These are phyloP conservation scores for Kalanchoe fedtschenkoi DNA, from an alignment of 164 flowering plant species.

Conservation along the genomic window DNA sequence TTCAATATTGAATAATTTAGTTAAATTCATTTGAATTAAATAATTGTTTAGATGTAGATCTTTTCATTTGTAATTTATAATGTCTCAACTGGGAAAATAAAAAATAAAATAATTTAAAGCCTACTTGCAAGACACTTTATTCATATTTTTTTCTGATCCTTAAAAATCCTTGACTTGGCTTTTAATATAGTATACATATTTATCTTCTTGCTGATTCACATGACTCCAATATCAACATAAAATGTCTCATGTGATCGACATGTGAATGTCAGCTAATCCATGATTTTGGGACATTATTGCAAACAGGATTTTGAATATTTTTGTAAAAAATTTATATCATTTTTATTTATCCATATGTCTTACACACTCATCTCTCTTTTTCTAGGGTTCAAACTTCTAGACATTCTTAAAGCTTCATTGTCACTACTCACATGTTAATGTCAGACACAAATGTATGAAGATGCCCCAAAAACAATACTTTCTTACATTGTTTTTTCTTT, in stretches of 20 bases:
- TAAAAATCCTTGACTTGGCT: no score
- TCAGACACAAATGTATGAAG: neutral
- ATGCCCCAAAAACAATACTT: neutral
- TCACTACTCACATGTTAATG: conserved; percentile 1
- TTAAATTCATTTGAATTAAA: no score
- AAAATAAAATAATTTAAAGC: no score
- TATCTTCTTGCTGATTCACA: neutral
- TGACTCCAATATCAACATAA: neutral
- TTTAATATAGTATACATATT: conserved; percentile 21
- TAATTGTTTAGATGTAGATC: no score
- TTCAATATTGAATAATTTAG: no score
- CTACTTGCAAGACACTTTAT: no score
- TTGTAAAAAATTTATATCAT: neutral
- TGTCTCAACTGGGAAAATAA: no score
- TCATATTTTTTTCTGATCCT: no score
- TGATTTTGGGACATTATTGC: neutral
- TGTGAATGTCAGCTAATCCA: conserved; percentile 1
- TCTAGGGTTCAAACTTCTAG: neutral
- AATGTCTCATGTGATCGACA: conserved; percentile 1
- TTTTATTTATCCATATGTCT: neutral
- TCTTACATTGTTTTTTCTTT: no score
- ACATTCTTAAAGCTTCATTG: neutral
- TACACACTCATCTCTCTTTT: conserved; percentile 1
- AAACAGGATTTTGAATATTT: neutral
- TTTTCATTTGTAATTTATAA: no score